Evolutionary conservation across 1,139 yeast species (phyloP), one percentile per base, ranked within the genome.

Genomic region (Suhomyces anneliseae): DNA sequence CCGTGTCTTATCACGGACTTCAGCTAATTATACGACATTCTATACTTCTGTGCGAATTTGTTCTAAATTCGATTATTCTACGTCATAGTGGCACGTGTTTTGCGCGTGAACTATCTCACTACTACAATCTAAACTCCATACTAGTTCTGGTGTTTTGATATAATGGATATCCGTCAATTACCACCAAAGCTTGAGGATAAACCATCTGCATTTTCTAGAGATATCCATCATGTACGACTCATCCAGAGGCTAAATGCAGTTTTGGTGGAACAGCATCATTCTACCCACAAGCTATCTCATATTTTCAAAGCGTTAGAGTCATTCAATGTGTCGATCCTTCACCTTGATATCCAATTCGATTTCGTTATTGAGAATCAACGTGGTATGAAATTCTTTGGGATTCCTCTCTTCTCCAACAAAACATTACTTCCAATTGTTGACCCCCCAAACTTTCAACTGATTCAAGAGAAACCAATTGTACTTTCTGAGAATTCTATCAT

Each of bases 351-450:
- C 45, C 61, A 61, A 31, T 65, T 69, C 46, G 82, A 81, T 40
- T 59, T 76, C 15, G 56, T 81, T 60, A 66, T 83, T 6, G 93
- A 87, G 58, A 83, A 85, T 63, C 90, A 87, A 63, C 69, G 95
- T 29, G 95, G 95, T 0, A 64, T 81, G 56, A 80, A 82, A 48
- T 45, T 84, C 12, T 76, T 85, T 61, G 93, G 93, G 2, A 76
- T 77, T 5, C 87, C 87, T 0, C 56, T 83, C 39, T 87, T 81
- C 56, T 76, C 85, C 19, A 65, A 75, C 35, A 72, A 78, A 47
- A 73, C 86, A 7, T 69, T 85, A 43, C 55, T 85, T 5, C 87
- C 87, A 0, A 33, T 66, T n/a, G 51, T 79, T 1, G 93, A 86
- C 58, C 90, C 90, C 1, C 70, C 81, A 6, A 63, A 71, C 33